Evolutionary conservation across 768 basidiomycete species (phyloP).

Genomic region (Kwoniella shandongensis): DNA sequence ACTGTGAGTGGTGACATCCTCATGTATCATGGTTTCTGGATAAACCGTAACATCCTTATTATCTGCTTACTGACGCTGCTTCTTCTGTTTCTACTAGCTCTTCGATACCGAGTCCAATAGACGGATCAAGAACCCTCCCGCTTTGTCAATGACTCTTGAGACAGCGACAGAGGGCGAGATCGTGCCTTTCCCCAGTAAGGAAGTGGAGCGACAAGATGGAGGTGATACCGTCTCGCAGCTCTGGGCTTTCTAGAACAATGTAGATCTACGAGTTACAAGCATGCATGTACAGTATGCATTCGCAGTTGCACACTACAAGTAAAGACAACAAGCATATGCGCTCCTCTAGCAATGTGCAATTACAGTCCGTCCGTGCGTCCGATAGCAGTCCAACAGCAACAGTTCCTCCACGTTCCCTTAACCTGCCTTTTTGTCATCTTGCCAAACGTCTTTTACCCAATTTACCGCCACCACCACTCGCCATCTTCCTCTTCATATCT

Average conservation of each 20-base stretch:
- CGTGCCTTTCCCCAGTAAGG: conserved; percentile 13
- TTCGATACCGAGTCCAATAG: conserved; percentile 79
- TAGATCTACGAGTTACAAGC: too few species aligned
- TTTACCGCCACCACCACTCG: conserved; percentile 32
- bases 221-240: conserved; percentile 23
- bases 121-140: conserved; percentile 76
- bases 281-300: too few species aligned
- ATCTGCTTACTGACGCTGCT: neutral
- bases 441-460: conserved; percentile 28
- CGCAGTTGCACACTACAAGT: too few species aligned
- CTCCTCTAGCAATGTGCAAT: too few species aligned
- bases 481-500: conserved; percentile 44
- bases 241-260: conserved; percentile 22
- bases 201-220: neutral
- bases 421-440: conserved; percentile 13
- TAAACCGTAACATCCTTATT: neutral
- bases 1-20: conserved; percentile 48
- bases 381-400: too few species aligned
- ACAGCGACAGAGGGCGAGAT: conserved; percentile 11
- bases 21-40: neutral
- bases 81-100: conserved; percentile 59
- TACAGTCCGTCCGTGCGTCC: too few species aligned
- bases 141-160: conserved; percentile 54
- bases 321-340: too few species aligned
- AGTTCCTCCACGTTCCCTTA: too few species aligned